phyloP scores from a whole-genome alignment of 2,329 filamentous ascomycete species.

The Neofusicoccum umdonicola region DNA sequence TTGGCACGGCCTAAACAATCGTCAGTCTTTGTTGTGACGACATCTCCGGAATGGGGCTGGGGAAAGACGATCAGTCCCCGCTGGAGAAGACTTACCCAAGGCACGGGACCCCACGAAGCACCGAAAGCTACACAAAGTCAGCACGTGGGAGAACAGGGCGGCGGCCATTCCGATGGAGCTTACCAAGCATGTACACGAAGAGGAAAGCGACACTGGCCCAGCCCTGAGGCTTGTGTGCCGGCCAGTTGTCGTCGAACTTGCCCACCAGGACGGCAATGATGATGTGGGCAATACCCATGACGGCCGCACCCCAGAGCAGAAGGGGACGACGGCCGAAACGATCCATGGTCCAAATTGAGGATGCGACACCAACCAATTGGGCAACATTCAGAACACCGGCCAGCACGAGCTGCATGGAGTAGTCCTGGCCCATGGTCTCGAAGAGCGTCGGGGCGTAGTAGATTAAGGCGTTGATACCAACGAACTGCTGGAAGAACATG shows the following conservation, averaged over 20 bases:
- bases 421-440: conserved; percentile 36
- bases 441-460: conserved; percentile 51
- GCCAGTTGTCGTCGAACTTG: conserved; percentile 52
- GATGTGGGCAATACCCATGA: conserved; percentile 49
- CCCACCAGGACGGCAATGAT: conserved; percentile 56
- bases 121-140: conserved; percentile 50
- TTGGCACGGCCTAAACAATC: conserved; percentile 37
- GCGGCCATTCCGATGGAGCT: not conserved
- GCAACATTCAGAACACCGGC: conserved; percentile 42
- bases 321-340: conserved; percentile 41
- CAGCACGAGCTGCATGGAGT: conserved; percentile 39
- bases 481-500: conserved; percentile 47
- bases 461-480: conserved; percentile 47
- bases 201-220: conserved; percentile 59
- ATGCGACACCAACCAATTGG: conserved; percentile 42
- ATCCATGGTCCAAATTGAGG: conserved; percentile 46
- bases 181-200: conserved; percentile 58
- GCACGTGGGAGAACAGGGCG: not conserved
- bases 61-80: not conserved
- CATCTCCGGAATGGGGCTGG: not conserved
- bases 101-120: conserved; percentile 56
- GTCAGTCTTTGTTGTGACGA: too few species aligned
- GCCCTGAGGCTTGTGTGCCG: conserved; percentile 50
- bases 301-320: conserved; percentile 42
- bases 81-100: conserved; percentile 28